Conservation (phyloP, 768 basidiomycete species). For the Paxillus ammoniavirescens region DNA sequence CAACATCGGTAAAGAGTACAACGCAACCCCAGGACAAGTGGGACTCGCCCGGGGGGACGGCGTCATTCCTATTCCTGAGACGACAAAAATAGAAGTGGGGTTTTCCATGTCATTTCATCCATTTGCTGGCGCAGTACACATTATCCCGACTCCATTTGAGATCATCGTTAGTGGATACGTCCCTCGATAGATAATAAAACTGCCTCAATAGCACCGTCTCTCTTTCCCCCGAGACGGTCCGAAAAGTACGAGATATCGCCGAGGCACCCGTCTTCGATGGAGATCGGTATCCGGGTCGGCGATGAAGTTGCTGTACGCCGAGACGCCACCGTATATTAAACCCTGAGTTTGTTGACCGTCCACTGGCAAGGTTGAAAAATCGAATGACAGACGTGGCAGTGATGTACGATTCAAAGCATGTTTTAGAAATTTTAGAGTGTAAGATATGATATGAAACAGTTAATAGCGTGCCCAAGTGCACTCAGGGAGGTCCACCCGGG, state of each 20-base stretch:
- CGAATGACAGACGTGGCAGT: not conserved
- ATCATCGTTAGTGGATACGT: too few relatives aligned
- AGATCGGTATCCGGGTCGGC: slow-evolving; percentile 19
- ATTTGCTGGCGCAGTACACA: not conserved
- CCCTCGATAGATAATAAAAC: not conserved
- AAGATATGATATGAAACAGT: too few relatives aligned
- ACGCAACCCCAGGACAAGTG: slow-evolving; percentile 39
- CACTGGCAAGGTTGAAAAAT: too few relatives aligned
- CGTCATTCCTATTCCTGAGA: slow-evolving; percentile 42
- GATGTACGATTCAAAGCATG: too few relatives aligned
- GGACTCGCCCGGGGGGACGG: slow-evolving; percentile 36
- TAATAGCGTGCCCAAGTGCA: too few relatives aligned
- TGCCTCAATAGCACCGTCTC: slow-evolving; percentile 32
- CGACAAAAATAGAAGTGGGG: slow-evolving; percentile 31
- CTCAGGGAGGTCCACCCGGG: too few relatives aligned
- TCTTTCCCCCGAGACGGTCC: slow-evolving; percentile 37
- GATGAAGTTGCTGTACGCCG: slow-evolving; percentile 11
- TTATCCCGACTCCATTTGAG: not conserved
- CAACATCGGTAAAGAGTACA: slow-evolving; percentile 32
- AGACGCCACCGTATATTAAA: slow-evolving; percentile 14
- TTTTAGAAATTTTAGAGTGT: too few relatives aligned
- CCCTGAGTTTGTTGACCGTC: not conserved
- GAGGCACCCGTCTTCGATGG: slow-evolving; percentile 29
- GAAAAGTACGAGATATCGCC: slow-evolving; percentile 35
- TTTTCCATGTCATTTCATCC: not conserved